Percentiles rank a stretch among this genome's conserved stretches.
Evolutionary conservation across 805 yeast genomes (phyloP).

Genomic region (Aciculoconidium aculeatum): DNA sequence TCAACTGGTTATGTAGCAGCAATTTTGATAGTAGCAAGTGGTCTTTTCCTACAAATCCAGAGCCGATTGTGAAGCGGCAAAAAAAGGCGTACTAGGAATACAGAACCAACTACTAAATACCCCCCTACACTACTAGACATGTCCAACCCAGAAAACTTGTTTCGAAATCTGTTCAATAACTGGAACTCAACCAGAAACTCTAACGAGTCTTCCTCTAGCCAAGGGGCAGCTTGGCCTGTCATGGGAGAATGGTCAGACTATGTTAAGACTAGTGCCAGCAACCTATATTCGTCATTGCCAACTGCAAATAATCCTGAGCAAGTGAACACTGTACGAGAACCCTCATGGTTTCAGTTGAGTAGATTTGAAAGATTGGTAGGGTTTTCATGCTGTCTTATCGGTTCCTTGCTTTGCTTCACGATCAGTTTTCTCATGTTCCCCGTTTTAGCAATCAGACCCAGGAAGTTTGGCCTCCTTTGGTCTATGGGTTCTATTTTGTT

Average conservation of each 20-base stretch:
- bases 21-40: too few relatives aligned
- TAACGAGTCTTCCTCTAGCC: constrained; percentile 3
- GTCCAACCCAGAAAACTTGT: constrained; percentile 29
- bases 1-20: too few relatives aligned
- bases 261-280: constrained; percentile 40
- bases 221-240: constrained; percentile 19
- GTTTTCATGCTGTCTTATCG: constrained; percentile 70
- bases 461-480: constrained; percentile 90
- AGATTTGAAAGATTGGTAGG: constrained; percentile 76
- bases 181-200: constrained; percentile 20
- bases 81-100: too few relatives aligned
- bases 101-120: too few relatives aligned
- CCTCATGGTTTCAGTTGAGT: constrained; percentile 69
- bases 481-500: constrained; percentile 84
- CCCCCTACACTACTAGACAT: constrained; percentile 6
- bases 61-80: too few relatives aligned
- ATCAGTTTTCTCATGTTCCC: constrained; percentile 84
- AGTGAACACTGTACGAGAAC: constrained; percentile 46
- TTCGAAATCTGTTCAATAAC: constrained; percentile 28
- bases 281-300: constrained; percentile 63
- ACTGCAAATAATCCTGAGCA: constrained; percentile 39
- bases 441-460: constrained; percentile 79
- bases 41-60: too few relatives aligned
- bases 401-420: constrained; percentile 75
- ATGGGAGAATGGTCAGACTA: constrained; percentile 41